These are phyloP conservation scores for Fusarium neocosmosporiellum DNA, from an alignment of 2,329 filamentous ascomycete species.

Conservation along the genomic window DNA sequence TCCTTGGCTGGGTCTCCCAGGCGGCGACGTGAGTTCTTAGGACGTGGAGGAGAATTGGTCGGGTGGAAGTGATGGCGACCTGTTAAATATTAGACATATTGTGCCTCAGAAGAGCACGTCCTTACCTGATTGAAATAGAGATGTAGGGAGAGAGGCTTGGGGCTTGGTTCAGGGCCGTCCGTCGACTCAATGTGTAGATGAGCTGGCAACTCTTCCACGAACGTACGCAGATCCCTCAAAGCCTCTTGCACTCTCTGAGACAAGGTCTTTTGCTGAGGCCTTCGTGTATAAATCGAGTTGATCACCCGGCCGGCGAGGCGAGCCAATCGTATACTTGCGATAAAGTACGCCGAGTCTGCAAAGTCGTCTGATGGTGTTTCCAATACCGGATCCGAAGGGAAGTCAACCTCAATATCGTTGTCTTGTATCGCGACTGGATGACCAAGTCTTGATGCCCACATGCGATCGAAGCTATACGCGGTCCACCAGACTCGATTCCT, in stretches of 20 bases:
- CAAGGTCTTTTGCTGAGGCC: slow-evolving; percentile 42
- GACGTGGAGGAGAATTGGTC: slow-evolving; percentile 50
- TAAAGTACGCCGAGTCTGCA: slow-evolving; percentile 45
- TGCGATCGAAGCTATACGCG: slow-evolving; percentile 57
- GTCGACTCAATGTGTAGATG: slow-evolving; percentile 47
- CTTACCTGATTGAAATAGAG: slow-evolving; percentile 47
- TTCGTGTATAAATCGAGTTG: slow-evolving; percentile 48
- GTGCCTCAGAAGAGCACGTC: fast-evolving
- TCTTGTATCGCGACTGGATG: slow-evolving; percentile 61
- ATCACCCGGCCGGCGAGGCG: slow-evolving; percentile 44
- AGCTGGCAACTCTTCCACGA: slow-evolving; percentile 46
- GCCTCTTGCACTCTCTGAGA: slow-evolving; percentile 49
- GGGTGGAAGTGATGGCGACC: slow-evolving; percentile 49
- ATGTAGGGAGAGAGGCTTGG: slow-evolving; percentile 48
- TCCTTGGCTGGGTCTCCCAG: slow-evolving; percentile 35
- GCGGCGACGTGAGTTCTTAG: slow-evolving; percentile 45
- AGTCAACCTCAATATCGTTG: slow-evolving; percentile 58
- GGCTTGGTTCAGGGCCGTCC: slow-evolving; percentile 34
- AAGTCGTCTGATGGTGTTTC: slow-evolving; percentile 45
- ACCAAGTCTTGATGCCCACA: slow-evolving; percentile 61
- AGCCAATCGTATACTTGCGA: slow-evolving; percentile 54
- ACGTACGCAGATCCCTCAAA: slow-evolving; percentile 45
- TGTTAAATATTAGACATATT: slow-evolving; percentile 24
- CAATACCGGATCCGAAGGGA: slow-evolving; percentile 51
- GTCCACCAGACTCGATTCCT: slow-evolving; percentile 57